Base-by-base conservation (phyloP, 2,329 filamentous ascomycete genomes). In the Fusarium sp. region DNA sequence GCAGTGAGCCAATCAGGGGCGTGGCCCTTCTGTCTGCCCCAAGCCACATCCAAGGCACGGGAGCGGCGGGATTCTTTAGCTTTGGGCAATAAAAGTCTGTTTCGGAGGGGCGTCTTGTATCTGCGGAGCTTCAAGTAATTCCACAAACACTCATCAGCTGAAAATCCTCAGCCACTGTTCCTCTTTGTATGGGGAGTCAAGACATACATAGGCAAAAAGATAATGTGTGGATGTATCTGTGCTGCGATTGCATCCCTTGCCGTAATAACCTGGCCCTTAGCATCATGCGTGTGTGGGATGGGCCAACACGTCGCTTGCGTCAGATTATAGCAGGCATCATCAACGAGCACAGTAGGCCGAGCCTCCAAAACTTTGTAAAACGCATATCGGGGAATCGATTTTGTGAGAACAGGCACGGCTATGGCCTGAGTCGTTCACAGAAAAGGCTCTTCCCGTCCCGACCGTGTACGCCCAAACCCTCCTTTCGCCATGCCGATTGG, bases 381-480 rank as follows among this genome's bases (percentile, higher is more conserved):
- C 42, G 61, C 54, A 48, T 59, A 56, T 68, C 71, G 56, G 67
- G 55, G 62, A 58, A 54, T 60, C 47, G 24, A 51, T 44, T 58
- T 42, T 20, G 44, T 28, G 63, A 36, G 38, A 69, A 73, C 42
- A 69, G 71, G 68, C 58, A 74, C 69, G 54, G 70, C 60, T 68
- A 74, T 76, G 73, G 59, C 59, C 73, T 70, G 63, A 69, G 64
- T 75, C 72, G 72, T 67, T 78, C 77, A 73, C 73, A 76, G 58
- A 78, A 76, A 81, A 81, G 80, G 80, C 78, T 81, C 79, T 73
- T 81, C 80, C 80, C 80, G 80, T 79, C 77, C 74, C 78, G 77
- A 74, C 79, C 77, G 75, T 75, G 73, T 66, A 60, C 63, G 62
- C 76, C 74, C 69, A 72, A 70, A 55, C 60, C 68, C 61, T 66